phyloP scores from a whole-genome alignment of 2,329 filamentous ascomycete genomes.

The Zymoseptoria tritici region DNA sequence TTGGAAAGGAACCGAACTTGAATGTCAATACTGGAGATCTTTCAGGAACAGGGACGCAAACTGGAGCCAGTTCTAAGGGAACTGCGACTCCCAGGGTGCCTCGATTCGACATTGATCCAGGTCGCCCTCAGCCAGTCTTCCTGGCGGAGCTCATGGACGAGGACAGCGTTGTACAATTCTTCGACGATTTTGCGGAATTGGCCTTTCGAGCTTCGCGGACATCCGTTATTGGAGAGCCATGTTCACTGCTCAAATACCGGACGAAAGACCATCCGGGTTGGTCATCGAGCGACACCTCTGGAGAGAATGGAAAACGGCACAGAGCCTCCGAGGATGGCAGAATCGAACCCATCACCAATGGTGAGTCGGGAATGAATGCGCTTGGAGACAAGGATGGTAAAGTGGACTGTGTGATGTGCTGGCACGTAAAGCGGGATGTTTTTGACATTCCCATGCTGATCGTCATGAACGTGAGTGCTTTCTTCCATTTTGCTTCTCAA shows the following conservation, averaged over 20 bases:
- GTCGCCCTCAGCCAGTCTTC: slow-evolving; percentile 68
- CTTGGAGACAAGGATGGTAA: slow-evolving; percentile 78
- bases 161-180: slow-evolving; percentile 87
- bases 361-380: slow-evolving; percentile 71
- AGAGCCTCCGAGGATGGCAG: slow-evolving; percentile 19
- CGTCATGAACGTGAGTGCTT: slow-evolving; percentile 81
- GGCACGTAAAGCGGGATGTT: slow-evolving; percentile 92
- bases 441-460: slow-evolving; percentile 99
- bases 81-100: slow-evolving; percentile 40
- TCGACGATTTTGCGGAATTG: slow-evolving; percentile 87
- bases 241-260: slow-evolving; percentile 84
- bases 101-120: slow-evolving; percentile 23
- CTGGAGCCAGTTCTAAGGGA: slow-evolving; percentile 40
- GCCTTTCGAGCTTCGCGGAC: slow-evolving; percentile 88
- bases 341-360: slow-evolving; percentile 36
- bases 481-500: background rate
- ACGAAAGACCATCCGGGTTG: slow-evolving; percentile 53
- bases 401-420: slow-evolving; percentile 91
- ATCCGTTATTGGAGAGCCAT: slow-evolving; percentile 66
- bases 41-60: slow-evolving; percentile 32
- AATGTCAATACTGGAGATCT: slow-evolving; percentile 70
- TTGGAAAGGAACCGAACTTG: slow-evolving; percentile 79
- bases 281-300: slow-evolving; percentile 43
- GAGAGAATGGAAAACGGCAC: slow-evolving; percentile 24
- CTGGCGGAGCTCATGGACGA: slow-evolving; percentile 89